phyloP scores from a whole-genome alignment of 345 rosid genomes.

The Reutealis trisperma region DNA sequence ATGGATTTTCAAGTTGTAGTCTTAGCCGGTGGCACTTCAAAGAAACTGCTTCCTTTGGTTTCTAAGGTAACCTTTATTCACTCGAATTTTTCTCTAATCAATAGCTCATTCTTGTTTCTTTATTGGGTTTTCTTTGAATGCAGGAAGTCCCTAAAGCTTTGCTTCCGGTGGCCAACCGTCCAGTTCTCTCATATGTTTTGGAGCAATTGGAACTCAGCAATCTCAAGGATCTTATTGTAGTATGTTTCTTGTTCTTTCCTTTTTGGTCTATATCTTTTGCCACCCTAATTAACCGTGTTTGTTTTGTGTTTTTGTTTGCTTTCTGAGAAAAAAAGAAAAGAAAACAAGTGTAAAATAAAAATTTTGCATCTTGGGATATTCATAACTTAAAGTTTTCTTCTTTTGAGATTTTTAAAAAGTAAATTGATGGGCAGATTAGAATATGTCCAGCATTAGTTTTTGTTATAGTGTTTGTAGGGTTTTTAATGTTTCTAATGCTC shows the following conservation, averaged over 20 bases:
- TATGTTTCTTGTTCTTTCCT: conserved; percentile 23
- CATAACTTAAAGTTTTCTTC: not conserved
- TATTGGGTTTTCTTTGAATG: conserved; percentile 2
- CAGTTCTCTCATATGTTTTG: conserved; percentile 76
- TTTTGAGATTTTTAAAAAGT: not conserved
- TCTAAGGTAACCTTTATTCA: conserved; percentile 54
- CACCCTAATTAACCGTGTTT: not conserved
- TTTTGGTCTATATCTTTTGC: not conserved
- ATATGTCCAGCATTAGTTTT: not conserved
- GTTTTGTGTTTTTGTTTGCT: not conserved
- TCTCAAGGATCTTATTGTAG: conserved; percentile 91
- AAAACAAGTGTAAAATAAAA: no score
- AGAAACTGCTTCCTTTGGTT: conserved; percentile 74
- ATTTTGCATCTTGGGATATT: not conserved
- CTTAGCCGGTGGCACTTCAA: conserved; percentile 83
- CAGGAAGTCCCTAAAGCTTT: conserved; percentile 92
- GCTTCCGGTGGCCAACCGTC: conserved; percentile 94
- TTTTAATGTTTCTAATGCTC: not conserved
- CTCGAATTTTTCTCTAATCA: not conserved
- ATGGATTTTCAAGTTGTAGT: conserved; percentile 98
- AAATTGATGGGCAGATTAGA: not conserved
- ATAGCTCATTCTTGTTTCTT: not conserved
- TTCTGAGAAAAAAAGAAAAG: not conserved
- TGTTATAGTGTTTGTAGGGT: not conserved
- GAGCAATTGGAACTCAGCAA: conserved; percentile 77